A percentile compares a stretch with the other conserved stretches of the same genome.
Evolutionary conservation across 2,329 filamentous ascomycete genomes (phyloP).

Genomic region (Epichloe hybrida): DNA sequence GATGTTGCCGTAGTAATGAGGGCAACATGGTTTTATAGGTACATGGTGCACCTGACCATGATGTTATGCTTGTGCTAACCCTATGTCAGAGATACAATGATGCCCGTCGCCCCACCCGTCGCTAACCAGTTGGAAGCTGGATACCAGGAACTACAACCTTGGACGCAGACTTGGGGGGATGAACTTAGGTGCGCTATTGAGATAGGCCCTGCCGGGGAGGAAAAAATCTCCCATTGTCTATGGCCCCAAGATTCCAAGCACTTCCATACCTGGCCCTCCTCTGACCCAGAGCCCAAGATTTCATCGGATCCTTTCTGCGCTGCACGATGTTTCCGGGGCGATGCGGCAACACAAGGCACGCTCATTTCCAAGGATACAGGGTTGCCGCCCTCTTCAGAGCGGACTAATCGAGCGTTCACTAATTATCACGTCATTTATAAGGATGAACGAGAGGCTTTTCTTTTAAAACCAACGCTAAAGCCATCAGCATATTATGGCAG

Average conservation of each 20-base stretch:
- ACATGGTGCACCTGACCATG: conserved; percentile 6
- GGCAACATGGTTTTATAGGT: conserved; percentile 93
- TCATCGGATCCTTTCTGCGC: conserved; percentile 46
- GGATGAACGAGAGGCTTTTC: conserved; percentile 52
- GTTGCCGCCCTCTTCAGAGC: conserved; percentile 24
- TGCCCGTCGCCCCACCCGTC: conserved; percentile 70
- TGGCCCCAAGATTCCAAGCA: conserved; percentile 50
- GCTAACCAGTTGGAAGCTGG: conserved; percentile 90
- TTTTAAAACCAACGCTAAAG: conserved; percentile 72
- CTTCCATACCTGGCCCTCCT: conserved; percentile 7
- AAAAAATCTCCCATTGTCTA: conserved; percentile 67
- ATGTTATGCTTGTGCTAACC: conserved; percentile 8
- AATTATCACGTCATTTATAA: conserved; percentile 81
- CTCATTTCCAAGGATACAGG: conserved; percentile 21
- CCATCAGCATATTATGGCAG: conserved; percentile 78
- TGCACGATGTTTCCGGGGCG: conserved; percentile 43
- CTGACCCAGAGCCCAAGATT: conserved; percentile 25
- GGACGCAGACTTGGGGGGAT: conserved; percentile 86
- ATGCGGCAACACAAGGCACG: conserved; percentile 42
- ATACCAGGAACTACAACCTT: conserved; percentile 73
- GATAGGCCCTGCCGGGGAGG: conserved; percentile 77
- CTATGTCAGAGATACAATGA: conserved; percentile 61
- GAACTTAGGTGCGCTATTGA: conserved; percentile 84
- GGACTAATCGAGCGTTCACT: conserved; percentile 45
- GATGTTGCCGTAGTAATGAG: conserved; percentile 72